These are phyloP conservation scores for Nicotiana benthamiana DNA, from an alignment of 257 asterid species.

Conservation along the genomic window DNA sequence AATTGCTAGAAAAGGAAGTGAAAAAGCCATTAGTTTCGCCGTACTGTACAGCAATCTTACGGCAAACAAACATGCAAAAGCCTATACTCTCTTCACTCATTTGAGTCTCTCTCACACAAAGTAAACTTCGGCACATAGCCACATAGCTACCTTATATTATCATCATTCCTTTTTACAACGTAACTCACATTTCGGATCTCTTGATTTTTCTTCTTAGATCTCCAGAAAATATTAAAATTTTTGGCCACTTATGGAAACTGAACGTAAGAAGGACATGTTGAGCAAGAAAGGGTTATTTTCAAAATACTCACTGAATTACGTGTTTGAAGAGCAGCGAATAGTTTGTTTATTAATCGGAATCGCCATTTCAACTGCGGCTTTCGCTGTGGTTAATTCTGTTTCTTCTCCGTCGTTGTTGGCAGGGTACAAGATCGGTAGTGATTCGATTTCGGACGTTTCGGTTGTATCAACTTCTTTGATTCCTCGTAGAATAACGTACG, in stretches of 20 bases:
- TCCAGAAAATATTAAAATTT: not conserved
- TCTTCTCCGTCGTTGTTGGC: not conserved
- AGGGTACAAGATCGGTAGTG: not conserved
- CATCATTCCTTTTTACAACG: not conserved
- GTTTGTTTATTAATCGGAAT: constrained; percentile 47
- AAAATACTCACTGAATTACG: constrained; percentile 15
- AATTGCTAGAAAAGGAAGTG: not conserved
- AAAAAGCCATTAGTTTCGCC: constrained; percentile 30
- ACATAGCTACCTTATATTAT: constrained; percentile 19
- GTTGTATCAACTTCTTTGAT: not conserved
- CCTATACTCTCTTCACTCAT: constrained; percentile 15
- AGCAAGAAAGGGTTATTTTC: not conserved
- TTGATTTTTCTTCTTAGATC: not conserved
- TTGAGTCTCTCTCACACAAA: constrained; percentile 48
- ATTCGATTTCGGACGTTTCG: not conserved
- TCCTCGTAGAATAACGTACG: constrained; percentile 11
- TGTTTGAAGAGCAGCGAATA: constrained; percentile 46
- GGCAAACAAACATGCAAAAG: constrained; percentile 71
- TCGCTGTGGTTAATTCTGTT: constrained; percentile 18
- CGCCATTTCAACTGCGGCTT: constrained; percentile 27
- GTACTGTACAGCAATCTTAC: constrained; percentile 22
- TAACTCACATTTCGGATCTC: constrained; percentile 21
- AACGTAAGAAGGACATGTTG: constrained; percentile 4
- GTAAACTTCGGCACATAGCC: constrained; percentile 12
- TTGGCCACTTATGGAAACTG: constrained; percentile 21